Base-by-base conservation (phyloP, 176 grass and related monocot genomes). In the Coix lacrymajobi region DNA sequence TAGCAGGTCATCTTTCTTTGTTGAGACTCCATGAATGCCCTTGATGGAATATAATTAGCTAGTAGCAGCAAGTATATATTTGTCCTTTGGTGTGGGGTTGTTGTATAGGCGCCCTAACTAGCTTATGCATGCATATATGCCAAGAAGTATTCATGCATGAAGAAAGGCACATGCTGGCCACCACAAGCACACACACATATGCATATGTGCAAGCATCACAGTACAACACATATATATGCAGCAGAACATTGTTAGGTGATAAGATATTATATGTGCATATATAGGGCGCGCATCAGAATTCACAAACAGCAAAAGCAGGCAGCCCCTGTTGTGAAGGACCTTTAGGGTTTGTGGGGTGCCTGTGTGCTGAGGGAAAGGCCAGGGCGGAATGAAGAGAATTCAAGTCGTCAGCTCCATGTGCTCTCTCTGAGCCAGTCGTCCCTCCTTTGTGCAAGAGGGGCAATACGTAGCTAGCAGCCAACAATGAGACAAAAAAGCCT, bases 141-240 rank as follows among this genome's bases (percentile, higher is more conserved):
- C 60, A 80, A 84, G 60, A 89, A 79, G 49, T 43, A 69, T 32
- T 49, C 61, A 69, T 75, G 36, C 61, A 69, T 75, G 37, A 79
- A 83, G 34, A 57, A 79, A 84, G 58, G 76, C 69, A 84, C 87
- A 80, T 89, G 81, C 29, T 69, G 31, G 62, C 87, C 76, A 80
- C 76, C 51, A 83, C 15, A 66, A 15, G 80, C 36, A 66, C 39
- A 83, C n/a, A 88, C 52, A 30, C 34, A 24, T 79, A 22, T 69
- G 22, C 7, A 7, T 6, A 22, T 51, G 19, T 30, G n/a, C 29
- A 62, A 49, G 12, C 11, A 77, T 54, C 41, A 38, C 66, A 57
- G 65, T 70, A 80, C 63, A 68, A 80, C 29, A 57, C 17, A 57
- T 30, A 58, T 58, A 58, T 58, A 60, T 71, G 48, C 44, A 56